Base-by-base conservation (phyloP, 441 rosid species). In the Gossypium schwendimanii region DNA sequence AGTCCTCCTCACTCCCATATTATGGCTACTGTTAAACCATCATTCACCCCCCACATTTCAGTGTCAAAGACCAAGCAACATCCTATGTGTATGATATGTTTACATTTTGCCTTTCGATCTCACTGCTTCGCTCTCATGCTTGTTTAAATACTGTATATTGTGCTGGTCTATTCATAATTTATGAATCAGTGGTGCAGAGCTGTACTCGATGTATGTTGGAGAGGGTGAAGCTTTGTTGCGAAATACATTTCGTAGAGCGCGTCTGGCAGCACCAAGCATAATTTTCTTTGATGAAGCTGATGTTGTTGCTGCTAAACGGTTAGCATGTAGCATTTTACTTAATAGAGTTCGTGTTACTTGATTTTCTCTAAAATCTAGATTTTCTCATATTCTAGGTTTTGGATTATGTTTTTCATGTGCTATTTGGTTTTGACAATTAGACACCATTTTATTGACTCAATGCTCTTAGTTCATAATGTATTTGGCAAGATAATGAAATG, bases 221-320 rank as follows among this genome's bases (percentile, higher is more conserved):
- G 99, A 94, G 85, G 93, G 99, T 70, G 99, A 94, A 88, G 94
- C 98, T 60, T 84, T 94, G 75, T 75, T 92, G 80, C 88, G 97
- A 9, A 87, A 84, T 77, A 94, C 92, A 69, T 94, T 94, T 83
- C 89, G 84, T 28, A 88, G 97, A 82, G 99, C 98, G 69, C 86
- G 93, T 63, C 94, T 91, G 75, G 94, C 96, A 39, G 89, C 97
- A 3, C 99, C 99, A 31, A 92, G 99, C 84, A 92, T 94, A 73
- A 83, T 94, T 76, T 91, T 94, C 83, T 91, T 94, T 52, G 99
- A 94, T 28, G 99, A 94, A 86, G 97, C 90, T 68, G 99, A 92
- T 58, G 98, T 89, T 44, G 79, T 89, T 21, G 98, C 92, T 36
- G 85, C 89, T 72, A 88, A 88, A 85, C 82, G 96, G 99, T 94